A percentile compares a stretch with the other conserved stretches of the same genome.
phyloP scores from a whole-genome alignment of 257 asterid genomes.

The Ballota nigra region DNA sequence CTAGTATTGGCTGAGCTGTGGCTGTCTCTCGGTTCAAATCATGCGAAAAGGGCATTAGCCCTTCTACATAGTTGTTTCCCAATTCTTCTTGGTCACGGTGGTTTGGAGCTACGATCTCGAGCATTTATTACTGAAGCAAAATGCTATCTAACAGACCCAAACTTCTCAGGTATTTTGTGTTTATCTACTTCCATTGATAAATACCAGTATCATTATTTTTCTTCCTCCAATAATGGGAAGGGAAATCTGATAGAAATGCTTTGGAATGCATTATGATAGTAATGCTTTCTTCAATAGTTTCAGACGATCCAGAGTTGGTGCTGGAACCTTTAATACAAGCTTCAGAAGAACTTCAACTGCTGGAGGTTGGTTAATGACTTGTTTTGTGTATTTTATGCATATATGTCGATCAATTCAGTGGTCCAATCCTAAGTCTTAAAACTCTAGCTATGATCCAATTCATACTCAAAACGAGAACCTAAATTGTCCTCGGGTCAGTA shows the following conservation, averaged over 20 bases:
- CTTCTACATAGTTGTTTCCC: constrained; percentile 84
- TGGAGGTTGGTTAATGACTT: constrained; percentile 70
- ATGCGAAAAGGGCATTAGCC: constrained; percentile 75
- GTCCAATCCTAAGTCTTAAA: no score
- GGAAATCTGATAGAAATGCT: not conserved
- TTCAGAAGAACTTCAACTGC: constrained; percentile 73
- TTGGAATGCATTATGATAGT: not conserved
- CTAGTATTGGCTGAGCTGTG: constrained; percentile 83
- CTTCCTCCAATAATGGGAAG: not conserved
- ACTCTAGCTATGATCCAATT: no score
- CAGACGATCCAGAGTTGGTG: constrained; percentile 63
- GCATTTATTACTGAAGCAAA: constrained; percentile 85
- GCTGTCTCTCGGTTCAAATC: constrained; percentile 90
- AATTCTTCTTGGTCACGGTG: constrained; percentile 93
- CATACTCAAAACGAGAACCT: no score
- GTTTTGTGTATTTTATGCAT: no score
- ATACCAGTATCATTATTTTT: not conserved
- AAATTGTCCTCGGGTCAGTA: no score
- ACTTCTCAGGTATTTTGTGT: constrained; percentile 61
- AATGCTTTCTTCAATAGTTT: constrained; percentile 43
- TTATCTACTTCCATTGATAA: not conserved
- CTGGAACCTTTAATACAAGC: constrained; percentile 83
- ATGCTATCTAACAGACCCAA: constrained; percentile 78
- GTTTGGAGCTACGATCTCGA: constrained; percentile 85
- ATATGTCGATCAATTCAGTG: no score